Conservation (phyloP, 140 eudicot species). For the Bidens hawaiensis region DNA sequence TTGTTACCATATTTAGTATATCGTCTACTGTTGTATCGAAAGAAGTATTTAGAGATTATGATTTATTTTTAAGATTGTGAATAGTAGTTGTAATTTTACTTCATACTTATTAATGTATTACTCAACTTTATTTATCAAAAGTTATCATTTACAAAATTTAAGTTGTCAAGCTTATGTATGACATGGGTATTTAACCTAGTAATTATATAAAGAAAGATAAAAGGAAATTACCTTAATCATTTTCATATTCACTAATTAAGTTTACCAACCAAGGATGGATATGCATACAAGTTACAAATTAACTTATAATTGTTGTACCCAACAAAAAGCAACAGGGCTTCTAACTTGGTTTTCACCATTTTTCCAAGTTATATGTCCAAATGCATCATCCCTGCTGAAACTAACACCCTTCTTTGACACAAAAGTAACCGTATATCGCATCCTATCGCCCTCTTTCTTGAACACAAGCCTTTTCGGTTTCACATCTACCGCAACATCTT, state of each 20-base stretch:
- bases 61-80: too few relatives aligned
- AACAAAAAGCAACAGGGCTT: constrained; percentile 73
- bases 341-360: constrained; percentile 49
- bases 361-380: constrained; percentile 65
- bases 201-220: too few relatives aligned
- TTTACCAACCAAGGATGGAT: not conserved
- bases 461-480: constrained; percentile 61
- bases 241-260: not conserved
- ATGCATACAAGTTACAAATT: not conserved
- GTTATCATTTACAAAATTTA: too few relatives aligned
- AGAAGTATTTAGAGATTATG: too few relatives aligned
- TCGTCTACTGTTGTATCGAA: too few relatives aligned
- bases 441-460: constrained; percentile 58
- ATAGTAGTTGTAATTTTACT: too few relatives aligned
- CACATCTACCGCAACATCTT: constrained; percentile 44
- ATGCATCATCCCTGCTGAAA: constrained; percentile 20
- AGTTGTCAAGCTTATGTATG: too few relatives aligned
- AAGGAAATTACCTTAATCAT: too few relatives aligned
- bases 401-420: constrained; percentile 37
- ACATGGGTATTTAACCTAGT: too few relatives aligned
- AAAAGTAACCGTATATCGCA: constrained; percentile 60
- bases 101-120: too few relatives aligned
- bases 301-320: constrained; percentile 48
- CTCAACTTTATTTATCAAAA: too few relatives aligned
- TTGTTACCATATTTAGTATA: too few relatives aligned